phyloP scores from a whole-genome alignment of 176 grass and related monocot genomes.

The Cenchrus americanus region DNA sequence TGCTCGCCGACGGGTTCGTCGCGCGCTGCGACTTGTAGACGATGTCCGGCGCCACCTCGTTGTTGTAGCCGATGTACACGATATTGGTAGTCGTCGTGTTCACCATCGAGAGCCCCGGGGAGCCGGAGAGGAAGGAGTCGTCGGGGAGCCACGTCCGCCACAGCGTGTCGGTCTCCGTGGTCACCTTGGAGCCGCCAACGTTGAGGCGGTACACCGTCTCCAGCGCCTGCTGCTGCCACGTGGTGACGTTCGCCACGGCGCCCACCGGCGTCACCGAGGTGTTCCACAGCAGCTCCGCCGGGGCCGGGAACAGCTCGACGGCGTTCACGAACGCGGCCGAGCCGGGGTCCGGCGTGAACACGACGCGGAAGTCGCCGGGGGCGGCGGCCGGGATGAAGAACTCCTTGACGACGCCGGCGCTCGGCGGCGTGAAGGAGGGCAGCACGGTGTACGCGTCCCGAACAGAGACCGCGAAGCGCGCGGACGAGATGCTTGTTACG shows the following conservation, averaged over 20 bases:
- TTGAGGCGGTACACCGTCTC: constrained; percentile 75
- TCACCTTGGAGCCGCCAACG: constrained; percentile 57
- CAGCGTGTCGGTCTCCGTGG: constrained; percentile 43
- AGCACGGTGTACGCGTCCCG: constrained; percentile 42
- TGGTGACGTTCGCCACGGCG: background rate
- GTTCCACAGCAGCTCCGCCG: constrained; percentile 42
- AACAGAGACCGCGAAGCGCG: constrained; percentile 52
- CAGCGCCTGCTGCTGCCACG: constrained; percentile 18
- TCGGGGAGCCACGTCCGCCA: constrained; percentile 79
- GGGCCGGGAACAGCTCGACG: constrained; percentile 62
- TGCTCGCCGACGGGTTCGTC: background rate
- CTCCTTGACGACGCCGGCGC: constrained; percentile 54
- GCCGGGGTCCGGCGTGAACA: constrained; percentile 28
- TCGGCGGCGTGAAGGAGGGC: constrained; percentile 43
- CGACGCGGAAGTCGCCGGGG: constrained; percentile 29
- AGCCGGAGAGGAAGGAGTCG: constrained; percentile 37
- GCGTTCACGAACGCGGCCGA: constrained; percentile 59
- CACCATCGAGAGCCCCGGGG: background rate
- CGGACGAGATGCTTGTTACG: constrained; percentile 27
- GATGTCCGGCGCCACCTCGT: constrained; percentile 41
- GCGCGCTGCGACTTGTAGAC: constrained; percentile 64
- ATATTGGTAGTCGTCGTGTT: background rate
- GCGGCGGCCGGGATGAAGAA: constrained; percentile 52
- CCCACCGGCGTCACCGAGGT: background rate
- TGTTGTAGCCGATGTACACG: background rate